phyloP scores from a whole-genome alignment of 2,329 filamentous ascomycete species.

The Diaporthe ilicicola region DNA sequence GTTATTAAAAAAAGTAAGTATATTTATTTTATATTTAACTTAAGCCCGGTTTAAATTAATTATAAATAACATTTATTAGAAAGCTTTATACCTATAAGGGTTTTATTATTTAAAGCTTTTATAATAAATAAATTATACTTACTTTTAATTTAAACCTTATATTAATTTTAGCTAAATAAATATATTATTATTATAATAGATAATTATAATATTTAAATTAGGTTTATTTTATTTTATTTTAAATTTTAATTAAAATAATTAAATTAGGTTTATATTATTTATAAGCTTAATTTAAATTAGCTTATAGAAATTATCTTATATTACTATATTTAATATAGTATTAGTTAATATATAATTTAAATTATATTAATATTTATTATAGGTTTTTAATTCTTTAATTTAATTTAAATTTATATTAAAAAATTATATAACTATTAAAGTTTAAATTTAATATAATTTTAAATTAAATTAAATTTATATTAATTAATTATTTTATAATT shows the following conservation, averaged over 20 bases:
- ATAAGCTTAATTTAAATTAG: too few species aligned
- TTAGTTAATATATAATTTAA: background rate
- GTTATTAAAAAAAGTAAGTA: too few species aligned
- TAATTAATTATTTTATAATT: background rate
- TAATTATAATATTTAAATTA: background rate
- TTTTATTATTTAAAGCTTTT: background rate
- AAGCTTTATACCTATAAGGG: too few species aligned
- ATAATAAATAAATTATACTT: background rate
- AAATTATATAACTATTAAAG: background rate
- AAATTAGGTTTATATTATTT: background rate
- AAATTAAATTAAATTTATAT: background rate
- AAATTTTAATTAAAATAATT: background rate
- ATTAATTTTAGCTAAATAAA: too few species aligned
- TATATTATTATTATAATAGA: background rate
- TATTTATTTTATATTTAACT: background rate
- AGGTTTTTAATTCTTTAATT: too few species aligned
- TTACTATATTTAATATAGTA: background rate
- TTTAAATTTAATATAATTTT: background rate
- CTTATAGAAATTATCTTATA: too few species aligned
- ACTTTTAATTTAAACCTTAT: background rate
- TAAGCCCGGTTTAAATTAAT: background rate
- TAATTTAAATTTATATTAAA: background rate
- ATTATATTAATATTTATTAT: too few species aligned
- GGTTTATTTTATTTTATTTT: background rate
- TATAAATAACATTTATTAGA: background rate